These are phyloP conservation scores for Arxiozyma slooffiae DNA, from an alignment of 1,139 yeast genomes.

Conservation along the genomic window DNA sequence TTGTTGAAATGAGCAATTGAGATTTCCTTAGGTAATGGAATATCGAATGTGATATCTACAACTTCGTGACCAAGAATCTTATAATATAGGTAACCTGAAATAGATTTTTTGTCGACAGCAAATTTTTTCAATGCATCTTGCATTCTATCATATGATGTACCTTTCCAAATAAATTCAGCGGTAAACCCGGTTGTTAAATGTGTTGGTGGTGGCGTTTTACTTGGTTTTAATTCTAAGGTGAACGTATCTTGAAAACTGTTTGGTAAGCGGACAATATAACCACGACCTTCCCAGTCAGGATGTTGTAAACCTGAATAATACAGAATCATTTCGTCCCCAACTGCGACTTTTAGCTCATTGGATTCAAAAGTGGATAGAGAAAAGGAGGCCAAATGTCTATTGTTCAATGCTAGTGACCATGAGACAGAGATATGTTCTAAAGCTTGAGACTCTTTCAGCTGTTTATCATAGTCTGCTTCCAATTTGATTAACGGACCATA, in stretches of 20 bases:
- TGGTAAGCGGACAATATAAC: constrained; percentile 66
- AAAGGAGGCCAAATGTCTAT: constrained; percentile 61
- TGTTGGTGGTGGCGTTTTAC: constrained; percentile 36
- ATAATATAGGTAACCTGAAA: constrained; percentile 70
- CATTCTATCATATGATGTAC: constrained; percentile 75
- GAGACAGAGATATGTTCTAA: constrained; percentile 62
- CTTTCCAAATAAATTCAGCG: constrained; percentile 87
- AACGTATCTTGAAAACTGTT: constrained; percentile 58
- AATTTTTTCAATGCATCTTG: constrained; percentile 64
- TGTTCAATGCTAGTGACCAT: constrained; percentile 66
- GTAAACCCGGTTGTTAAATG: constrained; percentile 59
- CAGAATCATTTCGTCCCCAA: constrained; percentile 73
- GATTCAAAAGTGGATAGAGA: constrained; percentile 57
- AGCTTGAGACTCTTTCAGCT: constrained; percentile 68
- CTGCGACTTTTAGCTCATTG: constrained; percentile 61
- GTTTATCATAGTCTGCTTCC: constrained; percentile 73
- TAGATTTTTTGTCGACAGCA: constrained; percentile 63
- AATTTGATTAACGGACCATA: constrained; percentile 76
- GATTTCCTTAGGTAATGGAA: constrained; percentile 49
- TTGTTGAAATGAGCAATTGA: constrained; percentile 61
- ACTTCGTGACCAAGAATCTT: constrained; percentile 77
- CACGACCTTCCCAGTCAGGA: constrained; percentile 59
- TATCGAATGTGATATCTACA: constrained; percentile 51
- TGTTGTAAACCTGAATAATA: constrained; percentile 46
- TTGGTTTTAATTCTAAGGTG: constrained; percentile 55